Percentiles rank a stretch among this genome's conserved stretches.
Evolutionary conservation across 129 eudicot genomes (phyloP).

Genomic region (Helianthus annuus): HanXRQr2.0-SUNRISE NC_035440.2:58391719-58392218

Average conservation of each 20-base stretch:
- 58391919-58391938: not conserved
- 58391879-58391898: not conserved
- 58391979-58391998: conserved; percentile 59
- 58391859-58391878: not conserved
- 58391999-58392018: conserved; percentile 73
- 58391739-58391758: too few relatives aligned
- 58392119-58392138: conserved; percentile 67
- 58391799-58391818: too few relatives aligned
- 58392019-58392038: conserved; percentile 77
- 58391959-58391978: conserved; percentile 55
- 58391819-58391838: too few relatives aligned
- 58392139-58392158: conserved; percentile 32
- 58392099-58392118: conserved; percentile 64
- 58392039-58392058: conserved; percentile 93
- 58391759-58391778: too few relatives aligned
- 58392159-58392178: conserved; percentile 45
- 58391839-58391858: too few relatives aligned
- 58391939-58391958: not conserved
- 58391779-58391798: too few relatives aligned
- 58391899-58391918: conserved; percentile 20
- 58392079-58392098: conserved; percentile 71
- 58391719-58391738: too few relatives aligned
- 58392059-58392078: conserved; percentile 87
- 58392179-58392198: conserved; percentile 63
- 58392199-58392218: too few relatives aligned